Conservation (phyloP, 208 protist genomes). For the Trypanosoma brucei region DNA sequence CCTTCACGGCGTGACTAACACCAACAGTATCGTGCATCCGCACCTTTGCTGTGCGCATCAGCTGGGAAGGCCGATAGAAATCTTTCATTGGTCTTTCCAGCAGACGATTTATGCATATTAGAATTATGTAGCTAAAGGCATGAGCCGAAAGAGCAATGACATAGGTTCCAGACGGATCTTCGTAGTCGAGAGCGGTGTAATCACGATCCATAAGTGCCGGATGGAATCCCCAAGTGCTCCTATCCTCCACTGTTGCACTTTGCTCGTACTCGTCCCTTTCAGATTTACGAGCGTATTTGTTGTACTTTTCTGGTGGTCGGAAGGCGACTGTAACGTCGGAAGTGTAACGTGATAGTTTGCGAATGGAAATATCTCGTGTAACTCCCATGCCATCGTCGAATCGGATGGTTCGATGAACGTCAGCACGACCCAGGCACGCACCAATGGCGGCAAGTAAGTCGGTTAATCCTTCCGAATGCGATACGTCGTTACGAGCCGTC, state of each 20-base stretch:
- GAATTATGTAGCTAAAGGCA: conserved; percentile 69
- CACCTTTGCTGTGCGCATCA: conserved; percentile 73
- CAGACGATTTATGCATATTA: conserved; percentile 62
- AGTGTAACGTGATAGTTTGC: conserved; percentile 82
- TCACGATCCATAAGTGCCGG: conserved; percentile 80
- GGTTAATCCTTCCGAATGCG: conserved; percentile 79
- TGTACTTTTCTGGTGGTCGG: conserved; percentile 70
- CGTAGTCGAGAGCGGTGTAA: conserved; percentile 71
- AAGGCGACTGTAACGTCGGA: conserved; percentile 82
- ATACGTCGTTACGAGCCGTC: conserved; percentile 77
- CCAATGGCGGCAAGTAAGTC: conserved; percentile 82
- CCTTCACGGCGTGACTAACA: conserved; percentile 73
- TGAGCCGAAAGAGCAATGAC: conserved; percentile 74
- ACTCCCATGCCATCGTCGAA: conserved; percentile 78
- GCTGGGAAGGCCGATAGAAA: conserved; percentile 84
- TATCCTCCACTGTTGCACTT: conserved; percentile 56
- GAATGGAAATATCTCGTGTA: conserved; percentile 73
- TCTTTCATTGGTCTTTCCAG: conserved; percentile 74
- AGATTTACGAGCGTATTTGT: conserved; percentile 73
- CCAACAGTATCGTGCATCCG: conserved; percentile 69
- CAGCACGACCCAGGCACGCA: conserved; percentile 68
- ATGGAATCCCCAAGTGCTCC: conserved; percentile 87
- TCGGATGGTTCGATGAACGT: conserved; percentile 86
- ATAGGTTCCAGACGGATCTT: conserved; percentile 84
- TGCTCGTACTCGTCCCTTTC: conserved; percentile 78